These are phyloP conservation scores for Paramarasmius palmivorus DNA, from an alignment of 1,284 basidiomycete genomes.

Conservation along the genomic window DNA sequence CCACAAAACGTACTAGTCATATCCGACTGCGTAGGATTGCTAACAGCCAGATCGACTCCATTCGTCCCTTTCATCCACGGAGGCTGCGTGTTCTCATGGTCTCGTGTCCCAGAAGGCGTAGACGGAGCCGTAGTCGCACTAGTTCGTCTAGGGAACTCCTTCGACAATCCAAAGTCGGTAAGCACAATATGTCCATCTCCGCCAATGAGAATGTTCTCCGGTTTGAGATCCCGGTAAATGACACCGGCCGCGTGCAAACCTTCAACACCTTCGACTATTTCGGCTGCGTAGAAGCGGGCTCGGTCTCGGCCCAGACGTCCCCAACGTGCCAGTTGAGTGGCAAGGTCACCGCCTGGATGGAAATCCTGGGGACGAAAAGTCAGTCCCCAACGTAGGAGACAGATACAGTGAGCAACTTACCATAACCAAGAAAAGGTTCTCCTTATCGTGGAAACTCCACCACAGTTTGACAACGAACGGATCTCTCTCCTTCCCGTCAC, in stretches of 20 bases:
- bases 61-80: no score
- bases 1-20: slow-evolving; percentile 99
- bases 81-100: no score
- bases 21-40: slow-evolving; percentile 99
- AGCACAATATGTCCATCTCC: slow-evolving; percentile 99
- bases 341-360: no score
- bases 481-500: slow-evolving; percentile 94
- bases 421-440: slow-evolving; percentile 27
- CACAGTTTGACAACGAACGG: slow-evolving; percentile 98
- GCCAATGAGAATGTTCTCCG: slow-evolving; percentile 99
- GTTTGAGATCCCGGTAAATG: slow-evolving; percentile 99
- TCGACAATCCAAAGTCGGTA: slow-evolving; percentile 98
- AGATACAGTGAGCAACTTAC: slow-evolving; percentile 99
- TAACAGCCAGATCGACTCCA: slow-evolving; percentile 56
- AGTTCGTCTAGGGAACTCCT: slow-evolving; percentile 86
- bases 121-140: slow-evolving; percentile 88
- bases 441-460: slow-evolving; percentile 82
- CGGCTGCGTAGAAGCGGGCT: slow-evolving; percentile 87
- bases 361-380: no score
- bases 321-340: no score
- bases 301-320: slow-evolving; percentile 83
- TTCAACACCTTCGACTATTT: slow-evolving; percentile 97
- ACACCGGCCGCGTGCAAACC: slow-evolving; percentile 99
- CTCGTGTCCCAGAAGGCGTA: no score
- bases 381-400: no score